A percentile compares a stretch with the other conserved stretches of the same genome.
Conservation (phyloP, 768 basidiomycete species). For the Tubosaeta sp. region DNA sequence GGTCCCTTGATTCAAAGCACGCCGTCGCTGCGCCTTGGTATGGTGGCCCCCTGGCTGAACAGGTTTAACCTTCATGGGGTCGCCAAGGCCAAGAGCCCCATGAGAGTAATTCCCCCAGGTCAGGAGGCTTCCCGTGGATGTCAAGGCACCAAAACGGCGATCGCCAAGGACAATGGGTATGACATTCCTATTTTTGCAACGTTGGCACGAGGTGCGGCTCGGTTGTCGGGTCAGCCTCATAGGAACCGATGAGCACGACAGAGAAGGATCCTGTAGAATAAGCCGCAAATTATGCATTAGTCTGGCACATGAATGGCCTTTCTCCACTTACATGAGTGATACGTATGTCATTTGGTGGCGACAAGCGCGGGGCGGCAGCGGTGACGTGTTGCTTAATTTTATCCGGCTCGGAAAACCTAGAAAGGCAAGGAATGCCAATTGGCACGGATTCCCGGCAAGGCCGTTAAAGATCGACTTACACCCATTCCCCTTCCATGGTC, state of each 20-base stretch:
- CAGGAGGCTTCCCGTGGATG: slow-evolving; percentile 65
- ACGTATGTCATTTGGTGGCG: slow-evolving; percentile 44
- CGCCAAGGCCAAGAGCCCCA: slow-evolving; percentile 85
- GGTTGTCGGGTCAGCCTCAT: slow-evolving; percentile 38
- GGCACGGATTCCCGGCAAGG: neutral
- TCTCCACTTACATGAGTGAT: slow-evolving; percentile 70
- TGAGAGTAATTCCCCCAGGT: slow-evolving; percentile 78
- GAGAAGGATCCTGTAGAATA: slow-evolving; percentile 71
- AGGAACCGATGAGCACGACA: slow-evolving; percentile 69
- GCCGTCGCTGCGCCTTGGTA: slow-evolving; percentile 33
- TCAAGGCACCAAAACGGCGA: slow-evolving; percentile 87
- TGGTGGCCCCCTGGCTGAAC: slow-evolving; percentile 61
- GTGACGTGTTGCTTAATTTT: slow-evolving; percentile 43
- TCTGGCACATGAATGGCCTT: neutral
- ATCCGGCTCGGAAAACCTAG: slow-evolving; percentile 63
- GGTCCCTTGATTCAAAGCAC: slow-evolving; percentile 19
- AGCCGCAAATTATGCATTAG: slow-evolving; percentile 53
- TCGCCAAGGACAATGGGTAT: slow-evolving; percentile 91
- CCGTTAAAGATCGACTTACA: slow-evolving; percentile 39
- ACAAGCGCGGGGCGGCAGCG: slow-evolving; percentile 37
- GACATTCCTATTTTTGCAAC: slow-evolving; percentile 70
- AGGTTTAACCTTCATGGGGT: slow-evolving; percentile 49
- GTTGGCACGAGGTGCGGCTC: slow-evolving; percentile 61
- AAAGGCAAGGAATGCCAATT: slow-evolving; percentile 45
- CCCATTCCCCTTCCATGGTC: slow-evolving; percentile 47